phyloP scores from a whole-genome alignment of 2,329 filamentous ascomycete genomes.

The Hypoxylon sp. region DNA sequence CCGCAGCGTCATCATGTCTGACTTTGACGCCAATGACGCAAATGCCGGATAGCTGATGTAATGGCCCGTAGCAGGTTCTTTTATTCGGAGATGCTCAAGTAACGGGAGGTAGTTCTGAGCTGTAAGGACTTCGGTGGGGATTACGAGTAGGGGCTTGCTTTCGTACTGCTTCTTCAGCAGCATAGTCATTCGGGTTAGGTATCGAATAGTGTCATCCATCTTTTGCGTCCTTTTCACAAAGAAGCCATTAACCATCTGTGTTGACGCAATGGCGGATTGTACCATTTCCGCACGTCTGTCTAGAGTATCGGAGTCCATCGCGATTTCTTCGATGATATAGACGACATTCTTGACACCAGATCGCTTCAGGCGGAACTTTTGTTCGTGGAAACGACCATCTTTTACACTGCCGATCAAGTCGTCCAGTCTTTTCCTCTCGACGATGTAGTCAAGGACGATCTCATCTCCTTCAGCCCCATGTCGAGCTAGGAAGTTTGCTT shows the following conservation, averaged over 20 bases:
- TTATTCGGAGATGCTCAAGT: conserved; percentile 70
- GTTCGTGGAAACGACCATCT: conserved; percentile 85
- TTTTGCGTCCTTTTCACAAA: conserved; percentile 83
- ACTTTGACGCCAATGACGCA: conserved; percentile 80
- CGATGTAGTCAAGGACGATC: conserved; percentile 83
- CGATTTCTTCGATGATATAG: conserved; percentile 83
- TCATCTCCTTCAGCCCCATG: conserved; percentile 76
- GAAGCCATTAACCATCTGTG: conserved; percentile 83
- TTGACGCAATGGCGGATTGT: conserved; percentile 80
- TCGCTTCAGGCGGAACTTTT: conserved; percentile 83
- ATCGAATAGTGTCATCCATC: conserved; percentile 83
- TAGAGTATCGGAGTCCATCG: conserved; percentile 68
- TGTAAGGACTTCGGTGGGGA: conserved; percentile 76
- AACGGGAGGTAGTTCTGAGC: conserved; percentile 76
- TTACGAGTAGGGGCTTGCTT: conserved; percentile 68
- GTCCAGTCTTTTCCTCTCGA: conserved; percentile 85
- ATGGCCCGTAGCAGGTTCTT: conserved; percentile 65
- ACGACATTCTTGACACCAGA: conserved; percentile 83
- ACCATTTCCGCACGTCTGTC: conserved; percentile 76
- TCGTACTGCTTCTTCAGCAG: conserved; percentile 77
- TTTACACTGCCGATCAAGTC: conserved; percentile 86
- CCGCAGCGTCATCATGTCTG: conserved; percentile 78
- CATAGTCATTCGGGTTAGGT: conserved; percentile 79
- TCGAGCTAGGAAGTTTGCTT: conserved; percentile 68
- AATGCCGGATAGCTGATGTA: conserved; percentile 81